Conservation (phyloP, 495 filamentous ascomycete genomes). For the Filosporella fistucella region DNA sequence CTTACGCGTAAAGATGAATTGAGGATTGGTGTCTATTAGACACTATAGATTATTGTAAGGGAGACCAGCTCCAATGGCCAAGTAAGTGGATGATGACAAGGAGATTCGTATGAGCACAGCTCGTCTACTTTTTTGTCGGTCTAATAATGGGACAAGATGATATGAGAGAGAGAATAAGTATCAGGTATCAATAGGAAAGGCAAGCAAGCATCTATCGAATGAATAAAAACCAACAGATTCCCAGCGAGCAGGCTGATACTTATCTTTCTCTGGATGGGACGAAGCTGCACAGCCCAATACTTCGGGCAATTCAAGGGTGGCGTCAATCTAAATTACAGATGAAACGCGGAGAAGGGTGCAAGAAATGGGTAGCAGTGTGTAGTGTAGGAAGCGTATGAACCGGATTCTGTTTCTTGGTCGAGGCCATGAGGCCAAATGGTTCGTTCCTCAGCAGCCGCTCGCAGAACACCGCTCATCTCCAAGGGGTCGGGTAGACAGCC, state of each 20-base stretch:
- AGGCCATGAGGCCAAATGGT: constrained; percentile 22
- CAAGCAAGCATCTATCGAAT: constrained; percentile 11
- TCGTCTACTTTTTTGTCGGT: constrained; percentile 22
- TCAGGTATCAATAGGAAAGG: constrained; percentile 10
- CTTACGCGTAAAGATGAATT: constrained; percentile 19
- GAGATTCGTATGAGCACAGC: constrained; percentile 30
- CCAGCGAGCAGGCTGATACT: constrained; percentile 19
- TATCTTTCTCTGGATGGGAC: constrained; percentile 18
- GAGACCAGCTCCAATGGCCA: constrained; percentile 37
- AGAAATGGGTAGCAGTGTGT: too few species aligned
- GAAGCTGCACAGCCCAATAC: constrained; percentile 34
- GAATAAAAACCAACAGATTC: constrained; percentile 24
- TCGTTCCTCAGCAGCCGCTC: constrained; percentile 21
- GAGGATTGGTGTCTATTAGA: constrained; percentile 21
- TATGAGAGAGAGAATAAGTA: not conserved
- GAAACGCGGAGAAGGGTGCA: constrained; percentile 40
- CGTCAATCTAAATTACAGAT: constrained; percentile 30
- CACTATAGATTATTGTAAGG: constrained; percentile 24
- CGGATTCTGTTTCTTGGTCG: constrained; percentile 25
- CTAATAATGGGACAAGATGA: constrained; percentile 16
- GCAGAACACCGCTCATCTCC: not conserved
- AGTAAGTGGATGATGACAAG: constrained; percentile 21
- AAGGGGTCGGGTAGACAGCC: not conserved
- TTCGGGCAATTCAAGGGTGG: constrained; percentile 17
- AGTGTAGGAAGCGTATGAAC: too few species aligned